These are phyloP conservation scores for Aegilops bicornis DNA, from an alignment of 176 grass and related monocot genomes.

Conservation along the genomic window DNA sequence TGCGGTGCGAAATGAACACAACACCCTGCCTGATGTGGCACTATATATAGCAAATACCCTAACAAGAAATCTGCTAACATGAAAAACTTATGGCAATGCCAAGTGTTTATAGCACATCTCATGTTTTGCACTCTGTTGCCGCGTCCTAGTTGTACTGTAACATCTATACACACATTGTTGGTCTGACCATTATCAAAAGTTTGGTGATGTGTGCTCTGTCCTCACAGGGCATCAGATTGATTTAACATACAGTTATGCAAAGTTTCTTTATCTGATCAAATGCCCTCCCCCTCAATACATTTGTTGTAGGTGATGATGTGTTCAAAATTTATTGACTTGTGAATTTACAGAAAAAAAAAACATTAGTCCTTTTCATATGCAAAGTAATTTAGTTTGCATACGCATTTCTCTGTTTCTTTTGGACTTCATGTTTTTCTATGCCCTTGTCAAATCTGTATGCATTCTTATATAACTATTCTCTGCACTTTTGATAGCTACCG, in stretches of 20 bases:
- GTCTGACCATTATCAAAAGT: not conserved
- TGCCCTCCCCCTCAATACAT: not conserved
- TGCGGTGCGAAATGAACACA: not conserved
- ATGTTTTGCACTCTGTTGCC: not conserved
- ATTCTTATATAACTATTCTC: not conserved
- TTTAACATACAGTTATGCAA: not conserved
- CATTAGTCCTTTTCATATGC: not conserved
- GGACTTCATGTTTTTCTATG: not conserved
- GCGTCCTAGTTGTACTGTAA: not conserved
- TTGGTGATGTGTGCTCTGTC: not conserved
- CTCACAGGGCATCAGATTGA: not conserved
- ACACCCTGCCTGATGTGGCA: not conserved
- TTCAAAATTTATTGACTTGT: not conserved
- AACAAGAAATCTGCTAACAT: not conserved
- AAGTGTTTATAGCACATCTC: not conserved
- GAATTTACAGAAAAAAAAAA: not conserved
- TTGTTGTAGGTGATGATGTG: not conserved
- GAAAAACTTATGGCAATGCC: not conserved
- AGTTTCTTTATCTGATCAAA: slow-evolving; percentile 3
- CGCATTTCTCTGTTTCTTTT: not conserved
- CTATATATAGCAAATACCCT: not conserved
- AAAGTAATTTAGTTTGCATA: not conserved
- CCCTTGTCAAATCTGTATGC: not conserved
- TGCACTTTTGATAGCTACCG: slow-evolving; percentile 43
- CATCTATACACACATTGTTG: not conserved